Percentiles rank a stretch among this genome's conserved stretches.
Conservation (phyloP, 2,329 filamentous ascomycete genomes). For the Colletotrichum caudatum region DNA sequence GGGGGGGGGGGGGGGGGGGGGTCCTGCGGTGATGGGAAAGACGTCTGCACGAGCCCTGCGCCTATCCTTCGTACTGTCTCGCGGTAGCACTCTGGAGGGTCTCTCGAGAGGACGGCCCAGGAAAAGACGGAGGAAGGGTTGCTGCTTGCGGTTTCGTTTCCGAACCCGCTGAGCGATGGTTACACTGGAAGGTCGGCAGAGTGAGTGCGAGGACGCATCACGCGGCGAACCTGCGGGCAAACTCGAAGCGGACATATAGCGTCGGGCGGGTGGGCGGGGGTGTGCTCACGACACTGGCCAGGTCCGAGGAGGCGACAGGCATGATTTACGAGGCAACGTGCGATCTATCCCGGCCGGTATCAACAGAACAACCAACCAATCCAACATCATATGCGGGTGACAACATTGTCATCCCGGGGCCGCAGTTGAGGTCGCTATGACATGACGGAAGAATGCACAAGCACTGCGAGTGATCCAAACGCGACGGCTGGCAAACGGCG, state of each 20-base stretch:
- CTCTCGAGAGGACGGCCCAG: neutral
- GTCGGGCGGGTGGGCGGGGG: conserved; percentile 8
- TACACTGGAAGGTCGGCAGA: neutral
- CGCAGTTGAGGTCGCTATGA: conserved; percentile 1
- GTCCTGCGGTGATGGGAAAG: neutral
- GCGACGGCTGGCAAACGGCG: neutral
- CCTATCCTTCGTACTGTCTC: neutral
- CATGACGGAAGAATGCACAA: conserved; percentile 3
- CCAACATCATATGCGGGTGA: conserved; percentile 3
- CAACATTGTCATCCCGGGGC: neutral
- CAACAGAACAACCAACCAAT: neutral
- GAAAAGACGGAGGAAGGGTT: neutral
- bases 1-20: neutral
- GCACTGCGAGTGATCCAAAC: neutral
- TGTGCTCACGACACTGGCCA: neutral
- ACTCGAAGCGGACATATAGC: conserved; percentile 15
- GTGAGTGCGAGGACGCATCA: conserved; percentile 6
- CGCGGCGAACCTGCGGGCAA: conserved; percentile 7
- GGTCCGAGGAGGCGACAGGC: neutral
- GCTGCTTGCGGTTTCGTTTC: conserved; percentile 22
- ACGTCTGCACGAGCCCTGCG: neutral
- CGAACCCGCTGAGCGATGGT: conserved; percentile 20
- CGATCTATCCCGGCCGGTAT: neutral
- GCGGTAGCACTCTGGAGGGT: neutral
- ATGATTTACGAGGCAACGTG: neutral